These are phyloP conservation scores for Penicillium paradoxum DNA, from an alignment of 495 filamentous ascomycete genomes.

Conservation along the genomic window DNA sequence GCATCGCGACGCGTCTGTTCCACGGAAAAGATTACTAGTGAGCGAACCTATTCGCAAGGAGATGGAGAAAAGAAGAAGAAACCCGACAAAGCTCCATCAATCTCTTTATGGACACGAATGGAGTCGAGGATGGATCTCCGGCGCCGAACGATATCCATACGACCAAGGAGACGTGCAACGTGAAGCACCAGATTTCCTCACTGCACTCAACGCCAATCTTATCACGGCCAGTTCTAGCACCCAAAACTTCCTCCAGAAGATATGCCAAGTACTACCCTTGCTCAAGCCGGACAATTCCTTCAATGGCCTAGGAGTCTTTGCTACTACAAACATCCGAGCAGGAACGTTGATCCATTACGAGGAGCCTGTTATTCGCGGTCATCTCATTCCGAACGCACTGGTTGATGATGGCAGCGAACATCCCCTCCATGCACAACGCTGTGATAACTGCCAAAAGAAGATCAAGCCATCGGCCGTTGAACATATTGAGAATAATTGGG, in stretches of 20 bases:
- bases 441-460: slow-evolving; percentile 22
- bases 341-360: slow-evolving; percentile 22
- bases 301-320: slow-evolving; percentile 20
- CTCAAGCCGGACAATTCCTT: background rate
- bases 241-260: background rate
- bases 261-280: background rate
- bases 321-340: slow-evolving; percentile 14
- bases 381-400: slow-evolving; percentile 15
- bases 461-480: background rate
- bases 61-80: background rate
- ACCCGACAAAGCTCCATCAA: background rate
- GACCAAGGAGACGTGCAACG: slow-evolving; percentile 20
- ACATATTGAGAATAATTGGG: background rate
- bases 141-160: slow-evolving; percentile 23
- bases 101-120: slow-evolving; percentile 21
- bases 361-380: slow-evolving; percentile 27
- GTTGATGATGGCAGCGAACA: background rate
- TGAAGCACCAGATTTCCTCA: slow-evolving; percentile 1
- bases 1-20: slow-evolving; percentile 14
- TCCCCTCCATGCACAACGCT: slow-evolving; percentile 4
- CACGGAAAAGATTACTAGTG: slow-evolving; percentile 3
- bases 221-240: slow-evolving; percentile 1
- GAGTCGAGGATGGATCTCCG: slow-evolving; percentile 12
- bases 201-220: slow-evolving; percentile 10
- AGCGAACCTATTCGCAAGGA: background rate